phyloP scores from a whole-genome alignment of 202 grass and related monocot species.

The Alloteropsis angusta region DNA sequence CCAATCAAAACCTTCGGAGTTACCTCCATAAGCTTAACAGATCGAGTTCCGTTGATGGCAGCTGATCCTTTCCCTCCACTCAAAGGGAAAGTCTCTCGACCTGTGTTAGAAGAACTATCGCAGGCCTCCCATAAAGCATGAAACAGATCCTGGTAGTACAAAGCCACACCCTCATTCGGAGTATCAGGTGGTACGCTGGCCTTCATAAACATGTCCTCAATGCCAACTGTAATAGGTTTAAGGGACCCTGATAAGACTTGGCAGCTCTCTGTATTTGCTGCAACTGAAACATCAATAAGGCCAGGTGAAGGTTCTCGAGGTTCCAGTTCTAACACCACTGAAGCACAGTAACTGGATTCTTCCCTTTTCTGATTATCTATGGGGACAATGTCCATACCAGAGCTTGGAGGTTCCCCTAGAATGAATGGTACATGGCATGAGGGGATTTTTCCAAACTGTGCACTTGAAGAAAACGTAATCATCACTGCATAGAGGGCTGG shows the following conservation, averaged over 20 bases:
- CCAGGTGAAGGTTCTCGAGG: slow-evolving; percentile 76
- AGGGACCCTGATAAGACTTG: slow-evolving; percentile 70
- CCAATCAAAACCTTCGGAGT: slow-evolving; percentile 56
- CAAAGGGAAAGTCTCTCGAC: slow-evolving; percentile 70
- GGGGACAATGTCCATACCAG: slow-evolving; percentile 48
- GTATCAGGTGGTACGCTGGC: slow-evolving; percentile 46
- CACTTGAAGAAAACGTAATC: slow-evolving; percentile 59
- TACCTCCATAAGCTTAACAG: slow-evolving; percentile 91
- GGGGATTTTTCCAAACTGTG: slow-evolving; percentile 66
- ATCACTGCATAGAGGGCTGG: slow-evolving; percentile 74
- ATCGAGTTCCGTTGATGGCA: slow-evolving; percentile 65
- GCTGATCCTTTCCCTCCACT: slow-evolving; percentile 60
- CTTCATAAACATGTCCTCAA: slow-evolving; percentile 94
- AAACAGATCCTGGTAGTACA: slow-evolving; percentile 67
- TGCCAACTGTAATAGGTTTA: slow-evolving; percentile 62
- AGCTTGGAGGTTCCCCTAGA: slow-evolving; percentile 53
- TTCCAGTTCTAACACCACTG: slow-evolving; percentile 72
- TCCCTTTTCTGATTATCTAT: slow-evolving; percentile 24
- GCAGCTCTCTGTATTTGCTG: slow-evolving; percentile 69
- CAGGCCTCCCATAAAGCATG: slow-evolving; percentile 87
- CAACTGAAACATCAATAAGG: slow-evolving; percentile 61
- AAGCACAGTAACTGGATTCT: slow-evolving; percentile 44
- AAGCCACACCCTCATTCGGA: slow-evolving; percentile 21
- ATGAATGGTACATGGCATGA: slow-evolving; percentile 79
- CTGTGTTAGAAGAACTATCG: slow-evolving; percentile 57